Percentiles rank a stretch among this genome's conserved stretches.
phyloP scores from a whole-genome alignment of 2,329 filamentous ascomycete genomes.

The Diaporthe sp. region DNA sequence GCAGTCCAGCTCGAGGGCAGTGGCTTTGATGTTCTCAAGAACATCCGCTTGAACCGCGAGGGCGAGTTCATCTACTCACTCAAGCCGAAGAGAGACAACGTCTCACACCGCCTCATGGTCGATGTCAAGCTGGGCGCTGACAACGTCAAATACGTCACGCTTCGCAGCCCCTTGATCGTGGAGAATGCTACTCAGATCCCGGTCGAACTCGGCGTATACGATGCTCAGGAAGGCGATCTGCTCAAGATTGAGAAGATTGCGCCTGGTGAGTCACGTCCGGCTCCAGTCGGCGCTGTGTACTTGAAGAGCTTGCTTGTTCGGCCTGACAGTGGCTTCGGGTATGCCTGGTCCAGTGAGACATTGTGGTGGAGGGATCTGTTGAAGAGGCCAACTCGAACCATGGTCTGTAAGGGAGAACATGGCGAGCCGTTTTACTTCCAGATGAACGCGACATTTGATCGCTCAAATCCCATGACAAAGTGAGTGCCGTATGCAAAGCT shows the following conservation, averaged over 20 bases:
- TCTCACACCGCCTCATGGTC: conserved; percentile 90
- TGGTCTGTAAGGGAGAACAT: conserved; percentile 88
- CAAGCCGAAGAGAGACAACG: conserved; percentile 84
- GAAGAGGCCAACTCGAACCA: conserved; percentile 83
- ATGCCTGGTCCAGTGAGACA: conserved; percentile 90
- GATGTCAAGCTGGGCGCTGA: conserved; percentile 92
- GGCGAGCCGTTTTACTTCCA: conserved; percentile 97
- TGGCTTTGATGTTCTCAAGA: conserved; percentile 90
- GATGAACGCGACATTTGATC: conserved; percentile 86
- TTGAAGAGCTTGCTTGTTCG: conserved; percentile 89
- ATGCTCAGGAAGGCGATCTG: conserved; percentile 85
- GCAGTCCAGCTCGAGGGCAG: conserved; percentile 89
- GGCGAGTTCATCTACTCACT: conserved; percentile 92
- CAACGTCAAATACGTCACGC: conserved; percentile 98
- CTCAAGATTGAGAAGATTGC: conserved; percentile 98
- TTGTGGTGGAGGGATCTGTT: conserved; percentile 94
- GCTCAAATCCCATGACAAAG: conserved; percentile 82
- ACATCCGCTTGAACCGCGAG: conserved; percentile 91
- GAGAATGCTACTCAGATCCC: conserved; percentile 98
- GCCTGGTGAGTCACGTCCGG: conserved; percentile 88
- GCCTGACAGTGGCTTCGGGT: conserved; percentile 96
- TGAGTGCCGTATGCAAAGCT: conserved; percentile 49
- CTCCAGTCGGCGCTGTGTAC: conserved; percentile 91
- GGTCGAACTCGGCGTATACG: conserved; percentile 91
- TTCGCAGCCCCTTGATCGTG: conserved; percentile 89